These are phyloP conservation scores for Oryza punctata DNA, from an alignment of 176 grass and related monocot species.

Conservation along the genomic window DNA sequence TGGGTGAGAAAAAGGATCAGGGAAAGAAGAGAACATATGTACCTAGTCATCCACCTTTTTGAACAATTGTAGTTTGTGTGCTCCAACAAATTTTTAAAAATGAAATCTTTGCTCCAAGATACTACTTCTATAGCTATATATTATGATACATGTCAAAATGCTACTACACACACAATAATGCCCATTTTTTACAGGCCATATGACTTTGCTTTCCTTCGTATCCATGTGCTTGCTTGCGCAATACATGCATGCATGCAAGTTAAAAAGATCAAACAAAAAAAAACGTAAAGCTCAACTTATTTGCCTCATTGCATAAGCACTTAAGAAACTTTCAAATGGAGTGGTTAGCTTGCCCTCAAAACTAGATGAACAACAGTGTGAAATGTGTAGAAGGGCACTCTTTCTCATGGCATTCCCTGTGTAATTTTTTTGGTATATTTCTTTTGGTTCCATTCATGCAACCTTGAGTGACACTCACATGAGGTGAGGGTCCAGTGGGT, in stretches of 20 bases:
- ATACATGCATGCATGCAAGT: slow-evolving; percentile 24
- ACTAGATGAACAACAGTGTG: slow-evolving; percentile 32
- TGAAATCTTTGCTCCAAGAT: slow-evolving; percentile 39
- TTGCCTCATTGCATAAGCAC: background rate
- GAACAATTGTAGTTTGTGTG: slow-evolving; percentile 11
- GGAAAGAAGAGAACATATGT: slow-evolving; percentile 27
- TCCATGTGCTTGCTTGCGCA: slow-evolving; percentile 53
- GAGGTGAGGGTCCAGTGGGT: slow-evolving; percentile 57
- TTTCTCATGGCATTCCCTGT: slow-evolving; percentile 52
- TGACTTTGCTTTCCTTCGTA: slow-evolving; percentile 28
- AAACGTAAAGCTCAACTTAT: background rate
- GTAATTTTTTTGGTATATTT: slow-evolving; percentile 30
- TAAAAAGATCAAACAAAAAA: slow-evolving; percentile 7
- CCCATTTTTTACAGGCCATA: slow-evolving; percentile 3
- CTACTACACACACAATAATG: slow-evolving; percentile 38
- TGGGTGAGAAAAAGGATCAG: slow-evolving; percentile 25
- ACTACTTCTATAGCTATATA: slow-evolving; percentile 39
- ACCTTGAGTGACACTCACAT: slow-evolving; percentile 72
- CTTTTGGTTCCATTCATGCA: slow-evolving; percentile 42
- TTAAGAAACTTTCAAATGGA: slow-evolving; percentile 56
- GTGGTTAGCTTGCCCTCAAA: slow-evolving; percentile 52
- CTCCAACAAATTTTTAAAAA: background rate
- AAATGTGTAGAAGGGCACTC: slow-evolving; percentile 58
- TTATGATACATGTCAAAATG: slow-evolving; percentile 60
- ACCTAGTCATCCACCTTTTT: slow-evolving; percentile 42